A percentile compares a stretch with the other conserved stretches of the same genome.
phyloP scores from a whole-genome alignment of 768 basidiomycete genomes.

The Suillus americanus region DNA sequence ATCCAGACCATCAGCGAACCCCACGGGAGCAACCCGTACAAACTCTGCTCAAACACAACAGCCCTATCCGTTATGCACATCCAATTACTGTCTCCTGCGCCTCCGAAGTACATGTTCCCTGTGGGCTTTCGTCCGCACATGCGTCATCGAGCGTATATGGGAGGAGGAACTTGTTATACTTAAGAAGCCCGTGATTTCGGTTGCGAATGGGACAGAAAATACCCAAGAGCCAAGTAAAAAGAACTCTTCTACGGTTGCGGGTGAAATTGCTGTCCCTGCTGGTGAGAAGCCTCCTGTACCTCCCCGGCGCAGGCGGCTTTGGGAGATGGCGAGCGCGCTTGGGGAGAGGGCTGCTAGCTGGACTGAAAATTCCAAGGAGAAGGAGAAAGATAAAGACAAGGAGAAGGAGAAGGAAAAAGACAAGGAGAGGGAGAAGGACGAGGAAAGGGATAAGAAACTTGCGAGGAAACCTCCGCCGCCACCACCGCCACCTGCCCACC shows the following conservation, averaged over 20 bases:
- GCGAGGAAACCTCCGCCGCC: conserved; percentile 18
- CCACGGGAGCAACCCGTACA: conserved; percentile 46
- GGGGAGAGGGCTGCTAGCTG: conserved; percentile 60
- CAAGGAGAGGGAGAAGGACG: conserved; percentile 30
- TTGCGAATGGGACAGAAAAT: conserved; percentile 8
- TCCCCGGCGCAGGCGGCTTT: conserved; percentile 59
- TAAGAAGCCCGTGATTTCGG: conserved; percentile 18
- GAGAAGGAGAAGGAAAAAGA: conserved; percentile 33
- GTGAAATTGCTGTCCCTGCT: background rate
- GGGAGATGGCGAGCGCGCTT: conserved; percentile 67
- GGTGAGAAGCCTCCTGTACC: conserved; percentile 59
- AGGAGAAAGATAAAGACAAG: conserved; percentile 19
- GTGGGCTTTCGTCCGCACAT: conserved; percentile 85
- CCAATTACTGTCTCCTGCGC: conserved; percentile 84
- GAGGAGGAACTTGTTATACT: conserved; percentile 64
- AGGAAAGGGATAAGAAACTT: conserved; percentile 22
- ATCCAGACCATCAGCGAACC: conserved; percentile 20
- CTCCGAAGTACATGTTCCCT: conserved; percentile 85
- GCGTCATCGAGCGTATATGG: conserved; percentile 86
- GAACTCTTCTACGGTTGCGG: background rate
- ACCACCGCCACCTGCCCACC: conserved; percentile 26
- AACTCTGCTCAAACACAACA: conserved; percentile 23
- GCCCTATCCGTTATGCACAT: conserved; percentile 71
- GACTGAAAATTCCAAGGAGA: conserved; percentile 34
- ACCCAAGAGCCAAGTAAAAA: background rate